These are phyloP conservation scores for Oryza meridionalis DNA, from an alignment of 176 grass and related monocot genomes.

Conservation along the genomic window DNA sequence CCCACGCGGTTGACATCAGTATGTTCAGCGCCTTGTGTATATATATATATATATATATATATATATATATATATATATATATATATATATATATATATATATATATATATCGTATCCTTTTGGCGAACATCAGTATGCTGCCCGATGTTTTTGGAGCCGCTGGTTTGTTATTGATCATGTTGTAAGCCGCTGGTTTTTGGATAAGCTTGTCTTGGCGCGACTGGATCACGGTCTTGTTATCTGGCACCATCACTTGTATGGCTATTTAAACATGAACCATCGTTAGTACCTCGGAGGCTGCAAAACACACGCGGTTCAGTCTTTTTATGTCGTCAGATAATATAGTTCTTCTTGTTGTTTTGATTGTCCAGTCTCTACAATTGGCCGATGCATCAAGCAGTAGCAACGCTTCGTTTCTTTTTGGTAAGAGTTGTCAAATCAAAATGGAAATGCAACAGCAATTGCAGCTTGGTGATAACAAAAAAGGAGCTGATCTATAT, in stretches of 20 bases:
- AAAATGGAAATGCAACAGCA: too few species aligned
- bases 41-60: slow-evolving; percentile 1
- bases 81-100: neutral
- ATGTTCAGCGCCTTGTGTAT: neutral
- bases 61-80: neutral
- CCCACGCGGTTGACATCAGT: slow-evolving; percentile 59
- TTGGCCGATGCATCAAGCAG: too few species aligned
- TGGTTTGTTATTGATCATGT: slow-evolving; percentile 28
- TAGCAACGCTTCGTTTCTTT: too few species aligned
- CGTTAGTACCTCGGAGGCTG: neutral
- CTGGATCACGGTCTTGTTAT: neutral
- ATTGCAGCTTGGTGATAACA: too few species aligned
- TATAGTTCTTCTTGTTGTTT: neutral
- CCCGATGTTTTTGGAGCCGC: neutral
- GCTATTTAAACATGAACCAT: neutral
- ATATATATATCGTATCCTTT: neutral
- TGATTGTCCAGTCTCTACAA: too few species aligned
- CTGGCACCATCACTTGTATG: neutral
- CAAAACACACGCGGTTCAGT: neutral
- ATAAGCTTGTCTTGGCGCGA: slow-evolving; percentile 17
- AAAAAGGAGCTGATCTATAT: too few species aligned
- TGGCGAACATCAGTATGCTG: neutral
- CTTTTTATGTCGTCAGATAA: neutral
- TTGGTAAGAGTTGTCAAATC: too few species aligned
- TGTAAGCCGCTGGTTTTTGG: neutral